Percentiles rank a stretch among this genome's conserved stretches.
These are phyloP conservation scores for Colletotrichum tofieldiae DNA, from an alignment of 2,329 filamentous ascomycete genomes.

Conservation along the genomic window DNA sequence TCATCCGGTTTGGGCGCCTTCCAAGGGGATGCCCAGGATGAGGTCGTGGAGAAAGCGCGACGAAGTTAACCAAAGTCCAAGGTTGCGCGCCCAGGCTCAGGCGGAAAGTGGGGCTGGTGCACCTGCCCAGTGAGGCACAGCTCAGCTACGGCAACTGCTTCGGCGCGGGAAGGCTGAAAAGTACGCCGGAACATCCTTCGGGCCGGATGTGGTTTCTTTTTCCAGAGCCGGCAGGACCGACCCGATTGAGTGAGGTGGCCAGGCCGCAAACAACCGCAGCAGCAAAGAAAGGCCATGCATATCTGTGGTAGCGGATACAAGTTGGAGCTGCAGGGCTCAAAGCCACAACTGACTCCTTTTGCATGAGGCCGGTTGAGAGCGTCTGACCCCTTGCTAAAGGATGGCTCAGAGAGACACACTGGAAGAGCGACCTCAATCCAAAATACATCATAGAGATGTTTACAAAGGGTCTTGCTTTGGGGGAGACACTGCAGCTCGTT, in stretches of 20 bases:
- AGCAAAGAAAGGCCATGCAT: neutral
- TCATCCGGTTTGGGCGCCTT: conserved; percentile 10
- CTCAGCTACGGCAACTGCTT: conserved; percentile 26
- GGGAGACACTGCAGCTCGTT: neutral
- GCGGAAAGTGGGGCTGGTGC: conserved; percentile 37
- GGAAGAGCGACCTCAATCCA: neutral
- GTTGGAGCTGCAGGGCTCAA: neutral
- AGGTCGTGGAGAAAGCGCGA: conserved; percentile 38
- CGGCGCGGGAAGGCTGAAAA: conserved; percentile 24
- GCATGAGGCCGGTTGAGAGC: neutral
- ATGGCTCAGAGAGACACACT: neutral
- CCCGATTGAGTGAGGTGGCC: neutral
- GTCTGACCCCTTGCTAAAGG: too few relatives aligned
- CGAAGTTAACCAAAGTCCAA: conserved; percentile 36
- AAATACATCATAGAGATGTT: neutral
- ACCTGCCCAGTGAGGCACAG: conserved; percentile 34
- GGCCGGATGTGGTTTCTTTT: conserved; percentile 30
- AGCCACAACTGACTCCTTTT: neutral
- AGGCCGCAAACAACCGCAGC: neutral
- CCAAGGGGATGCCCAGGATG: conserved; percentile 23
- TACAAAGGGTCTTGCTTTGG: neutral
- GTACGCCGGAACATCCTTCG: conserved; percentile 30
- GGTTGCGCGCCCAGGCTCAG: conserved; percentile 33
- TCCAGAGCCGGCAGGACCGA: neutral
- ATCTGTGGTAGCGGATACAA: neutral